Evolutionary conservation across 108 stramenopile genomes (phyloP).

Genomic region (Discostella stelligeroides): DNA sequence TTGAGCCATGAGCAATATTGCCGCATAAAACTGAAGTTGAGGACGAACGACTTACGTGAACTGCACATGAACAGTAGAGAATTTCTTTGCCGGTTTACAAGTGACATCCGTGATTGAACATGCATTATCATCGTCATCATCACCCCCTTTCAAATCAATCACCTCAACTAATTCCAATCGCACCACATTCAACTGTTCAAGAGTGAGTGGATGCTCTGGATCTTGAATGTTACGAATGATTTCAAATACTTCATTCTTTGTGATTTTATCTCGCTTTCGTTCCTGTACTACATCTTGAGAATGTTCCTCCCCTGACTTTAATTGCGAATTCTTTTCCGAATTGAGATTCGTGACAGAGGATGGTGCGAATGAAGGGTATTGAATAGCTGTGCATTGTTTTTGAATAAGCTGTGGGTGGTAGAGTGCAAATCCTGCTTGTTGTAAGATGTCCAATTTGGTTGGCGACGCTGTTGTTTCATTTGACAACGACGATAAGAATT

Average conservation of each 20-base stretch:
- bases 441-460: conserved; percentile 29
- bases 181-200: conserved; percentile 97
- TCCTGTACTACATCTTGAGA: background rate
- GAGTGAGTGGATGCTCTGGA: conserved; percentile 97
- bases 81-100: conserved; percentile 5
- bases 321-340: too few species aligned
- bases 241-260: conserved; percentile 92
- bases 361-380: conserved; percentile 38
- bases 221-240: conserved; percentile 97
- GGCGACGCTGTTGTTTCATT: conserved; percentile 4
- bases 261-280: conserved; percentile 52
- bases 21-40: background rate
- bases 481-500: conserved; percentile 55
- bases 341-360: conserved; percentile 6
- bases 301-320: too few species aligned
- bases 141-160: conserved; percentile 37
- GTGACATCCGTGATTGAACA: background rate
- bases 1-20: conserved; percentile 8
- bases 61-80: conserved; percentile 64
- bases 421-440: conserved; percentile 42
- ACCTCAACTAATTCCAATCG: conserved; percentile 82
- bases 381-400: conserved; percentile 29
- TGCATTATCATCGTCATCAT: conserved; percentile 51
- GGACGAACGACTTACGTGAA: conserved; percentile 58
- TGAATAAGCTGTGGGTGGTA: conserved; percentile 43